Conservation (phyloP, 2,329 filamentous ascomycete species). For the Fusarium setosum region DNA sequence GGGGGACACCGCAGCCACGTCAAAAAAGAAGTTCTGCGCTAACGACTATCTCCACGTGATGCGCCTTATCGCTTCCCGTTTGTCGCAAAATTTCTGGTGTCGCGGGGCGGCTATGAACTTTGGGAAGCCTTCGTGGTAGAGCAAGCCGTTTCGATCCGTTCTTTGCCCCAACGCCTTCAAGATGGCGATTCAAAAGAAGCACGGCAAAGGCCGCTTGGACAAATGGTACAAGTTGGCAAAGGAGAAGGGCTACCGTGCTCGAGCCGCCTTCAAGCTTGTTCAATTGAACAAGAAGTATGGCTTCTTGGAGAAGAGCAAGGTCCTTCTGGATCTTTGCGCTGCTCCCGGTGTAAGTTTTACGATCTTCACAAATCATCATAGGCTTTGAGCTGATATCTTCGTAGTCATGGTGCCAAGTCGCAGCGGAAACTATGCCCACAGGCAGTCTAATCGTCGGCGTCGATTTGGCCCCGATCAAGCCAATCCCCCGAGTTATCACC, state of each 20-base stretch:
- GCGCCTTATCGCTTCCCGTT: no score
- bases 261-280: conserved; percentile 97
- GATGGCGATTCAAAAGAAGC: conserved; percentile 99
- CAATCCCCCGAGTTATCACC: conserved; percentile 92
- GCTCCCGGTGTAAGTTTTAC: conserved; percentile 80
- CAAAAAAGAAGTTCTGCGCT: neutral
- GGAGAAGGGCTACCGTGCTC: conserved; percentile 95
- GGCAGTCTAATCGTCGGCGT: conserved; percentile 93
- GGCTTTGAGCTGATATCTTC: conserved; percentile 40
- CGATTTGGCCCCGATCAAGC: conserved; percentile 94
- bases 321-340: conserved; percentile 96
- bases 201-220: conserved; percentile 97
- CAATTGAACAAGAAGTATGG: conserved; percentile 99
- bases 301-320: conserved; percentile 96
- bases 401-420: conserved; percentile 95
- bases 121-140: conserved; percentile 24
- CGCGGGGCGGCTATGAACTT: conserved; percentile 28
- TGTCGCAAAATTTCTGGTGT: conserved; percentile 50
- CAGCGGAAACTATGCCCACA: conserved; percentile 92
- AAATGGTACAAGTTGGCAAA: conserved; percentile 99
- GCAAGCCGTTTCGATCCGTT: neutral
- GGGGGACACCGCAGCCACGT: no score
- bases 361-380: neutral
- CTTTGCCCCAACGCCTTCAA: conserved; percentile 18
- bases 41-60: conserved; percentile 50